These are phyloP conservation scores for Metschnikowia similis DNA, from an alignment of 805 yeast species.

Conservation along the genomic window DNA sequence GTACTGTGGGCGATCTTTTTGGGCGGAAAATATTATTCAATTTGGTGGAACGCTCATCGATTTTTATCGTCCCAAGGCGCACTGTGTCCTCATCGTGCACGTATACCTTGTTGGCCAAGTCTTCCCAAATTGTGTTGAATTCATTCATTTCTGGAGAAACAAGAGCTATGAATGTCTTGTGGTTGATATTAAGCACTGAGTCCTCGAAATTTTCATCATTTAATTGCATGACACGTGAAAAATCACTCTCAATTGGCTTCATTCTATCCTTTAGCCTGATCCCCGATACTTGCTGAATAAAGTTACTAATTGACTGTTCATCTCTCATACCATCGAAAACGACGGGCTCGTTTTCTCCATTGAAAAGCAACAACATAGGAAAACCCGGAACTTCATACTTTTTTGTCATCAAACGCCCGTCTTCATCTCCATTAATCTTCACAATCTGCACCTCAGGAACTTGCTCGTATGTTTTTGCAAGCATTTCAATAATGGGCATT, in stretches of 20 bases:
- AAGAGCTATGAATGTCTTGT: slow-evolving; percentile 37
- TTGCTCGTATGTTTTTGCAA: slow-evolving; percentile 28
- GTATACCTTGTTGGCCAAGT: slow-evolving; percentile 46
- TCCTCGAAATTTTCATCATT: slow-evolving; percentile 35
- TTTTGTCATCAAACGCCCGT: slow-evolving; percentile 45
- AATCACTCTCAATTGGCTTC: slow-evolving; percentile 6
- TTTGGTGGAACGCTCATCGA: slow-evolving; percentile 13
- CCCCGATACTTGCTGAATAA: slow-evolving; percentile 40
- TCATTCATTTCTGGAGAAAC: neutral
- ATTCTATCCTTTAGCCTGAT: slow-evolving; percentile 13
- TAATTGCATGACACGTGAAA: slow-evolving; percentile 5
- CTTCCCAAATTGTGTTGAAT: slow-evolving; percentile 51
- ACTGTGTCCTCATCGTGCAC: slow-evolving; percentile 36
- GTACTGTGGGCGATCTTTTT: slow-evolving; percentile 50
- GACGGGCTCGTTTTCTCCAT: slow-evolving; percentile 47
- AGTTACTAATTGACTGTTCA: slow-evolving; percentile 47
- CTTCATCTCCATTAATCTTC: slow-evolving; percentile 57
- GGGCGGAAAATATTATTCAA: slow-evolving; percentile 32
- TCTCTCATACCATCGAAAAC: slow-evolving; percentile 56
- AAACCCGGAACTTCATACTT: slow-evolving; percentile 55
- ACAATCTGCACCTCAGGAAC: slow-evolving; percentile 43
- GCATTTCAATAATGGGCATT: slow-evolving; percentile 39
- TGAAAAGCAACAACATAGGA: slow-evolving; percentile 62
- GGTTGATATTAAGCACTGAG: slow-evolving; percentile 29
- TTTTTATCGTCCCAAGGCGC: slow-evolving; percentile 32